Evolutionary conservation across 2,329 filamentous ascomycete species (phyloP), one percentile per base, ranked within the genome.

Genomic region (Diplodia sapinea): DNA sequence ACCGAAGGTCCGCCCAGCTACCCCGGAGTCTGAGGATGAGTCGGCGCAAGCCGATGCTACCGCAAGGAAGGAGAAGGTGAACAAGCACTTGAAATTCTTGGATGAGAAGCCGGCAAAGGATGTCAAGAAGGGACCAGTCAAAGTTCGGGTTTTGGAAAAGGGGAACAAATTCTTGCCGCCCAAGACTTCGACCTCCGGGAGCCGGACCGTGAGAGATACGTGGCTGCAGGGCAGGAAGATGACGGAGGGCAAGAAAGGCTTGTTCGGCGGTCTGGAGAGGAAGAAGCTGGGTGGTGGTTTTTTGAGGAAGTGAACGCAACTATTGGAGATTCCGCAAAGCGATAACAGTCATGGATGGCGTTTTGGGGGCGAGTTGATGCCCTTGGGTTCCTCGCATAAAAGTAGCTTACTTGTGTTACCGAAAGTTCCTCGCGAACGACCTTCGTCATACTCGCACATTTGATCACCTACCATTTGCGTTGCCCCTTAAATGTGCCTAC

Each of bases 61-160:
- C 62, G 74, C 78, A 17, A 51, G 74, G 47, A 76, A 79, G 6
- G 81, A 80, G 70, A 85, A 84, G 63, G 70, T 82, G 11, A 83
- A 79, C 57, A 83, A 82, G 68, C 77, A 84, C 66, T 76, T 78
- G 71, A 81, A 81, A 66, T 84, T 86, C 68, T 73, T 85, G 31
- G 83, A 85, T 11, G 66, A 55, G 57, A 84, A 82, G 71, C 76
- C 79, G 12, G 77, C 81, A 17, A 86, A 84, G 75, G 84, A 86
- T 72, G 72, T 85, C 55, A 80, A 79, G 69, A 78, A 80, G 67
- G 83, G 84, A 1, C 79, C 80, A 57, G 76, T 84, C 43, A 82
- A 79, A 20, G 82, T 86, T 43, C 80, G 82, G 23, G 83, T 86
- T 8, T 72, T 86, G 50, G 79, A 79, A 40, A 75, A 79, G 43